phyloP scores from a whole-genome alignment of 768 basidiomycete species.

The Holtermanniella nyarrowii region DNA sequence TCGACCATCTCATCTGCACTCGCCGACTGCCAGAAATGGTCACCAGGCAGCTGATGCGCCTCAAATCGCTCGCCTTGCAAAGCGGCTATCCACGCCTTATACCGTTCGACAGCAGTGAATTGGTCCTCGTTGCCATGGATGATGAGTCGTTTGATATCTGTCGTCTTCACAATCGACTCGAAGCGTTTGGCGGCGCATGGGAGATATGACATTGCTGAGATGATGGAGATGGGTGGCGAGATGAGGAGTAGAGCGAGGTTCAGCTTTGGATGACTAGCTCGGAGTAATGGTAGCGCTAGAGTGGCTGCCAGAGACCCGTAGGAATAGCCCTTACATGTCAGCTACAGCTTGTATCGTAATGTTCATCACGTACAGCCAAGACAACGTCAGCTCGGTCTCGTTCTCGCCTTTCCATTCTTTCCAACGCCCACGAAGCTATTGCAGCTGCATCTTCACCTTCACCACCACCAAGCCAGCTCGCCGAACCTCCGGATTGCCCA shows the following conservation, averaged over 20 bases:
- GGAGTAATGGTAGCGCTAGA: constrained; percentile 7
- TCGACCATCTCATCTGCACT: constrained; percentile 8
- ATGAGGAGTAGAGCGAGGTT: constrained; percentile 7
- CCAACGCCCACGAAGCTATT: constrained; percentile 12
- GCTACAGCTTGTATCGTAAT: neutral
- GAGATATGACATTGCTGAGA: constrained; percentile 10
- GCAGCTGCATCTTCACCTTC: constrained; percentile 20
- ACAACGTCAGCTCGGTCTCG: constrained; percentile 3
- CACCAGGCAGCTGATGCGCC: constrained; percentile 39
- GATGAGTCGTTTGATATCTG: neutral
- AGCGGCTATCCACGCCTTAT: constrained; percentile 1
- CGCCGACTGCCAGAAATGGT: constrained; percentile 44
- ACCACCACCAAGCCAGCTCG: constrained; percentile 10
- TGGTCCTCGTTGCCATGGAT: constrained; percentile 21
- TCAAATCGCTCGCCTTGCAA: neutral
- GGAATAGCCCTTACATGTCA: constrained; percentile 35
- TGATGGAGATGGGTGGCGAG: constrained; percentile 16
- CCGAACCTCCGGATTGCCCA: constrained; percentile 12
- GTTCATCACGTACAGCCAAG: neutral
- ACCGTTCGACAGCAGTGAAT: constrained; percentile 14
- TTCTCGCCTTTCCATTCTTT: constrained; percentile 8
- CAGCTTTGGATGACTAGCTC: too few species aligned
- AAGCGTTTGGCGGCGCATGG: constrained; percentile 7
- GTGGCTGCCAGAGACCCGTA: constrained; percentile 20
- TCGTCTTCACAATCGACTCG: constrained; percentile 1